Evolutionary conservation across 768 basidiomycete genomes (phyloP).

Genomic region (Boletus reticuloceps): DNA sequence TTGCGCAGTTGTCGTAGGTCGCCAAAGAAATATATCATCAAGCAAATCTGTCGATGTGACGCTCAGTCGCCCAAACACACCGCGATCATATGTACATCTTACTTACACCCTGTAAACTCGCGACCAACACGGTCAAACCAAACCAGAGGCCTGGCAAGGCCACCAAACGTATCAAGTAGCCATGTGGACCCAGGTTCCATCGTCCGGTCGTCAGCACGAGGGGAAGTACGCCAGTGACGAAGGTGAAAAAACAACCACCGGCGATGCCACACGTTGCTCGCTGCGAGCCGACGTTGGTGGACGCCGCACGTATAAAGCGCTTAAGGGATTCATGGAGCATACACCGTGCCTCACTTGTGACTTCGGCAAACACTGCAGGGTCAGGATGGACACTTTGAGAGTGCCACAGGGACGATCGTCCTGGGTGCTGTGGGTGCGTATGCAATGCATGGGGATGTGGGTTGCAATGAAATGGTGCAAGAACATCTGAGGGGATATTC

Average conservation of each 20-base stretch:
- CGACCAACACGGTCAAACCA: conserved; percentile 58
- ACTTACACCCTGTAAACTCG: conserved; percentile 64
- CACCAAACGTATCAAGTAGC: conserved; percentile 54
- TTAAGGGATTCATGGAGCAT: conserved; percentile 63
- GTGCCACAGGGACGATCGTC: conserved; percentile 20
- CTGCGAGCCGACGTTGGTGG: conserved; percentile 65
- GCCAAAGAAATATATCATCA: conserved; percentile 78
- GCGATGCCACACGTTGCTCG: conserved; percentile 69
- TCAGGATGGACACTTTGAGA: conserved; percentile 51
- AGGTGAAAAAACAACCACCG: conserved; percentile 51
- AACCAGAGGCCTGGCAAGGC: conserved; percentile 71
- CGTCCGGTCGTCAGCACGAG: conserved; percentile 47
- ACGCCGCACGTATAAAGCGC: conserved; percentile 67
- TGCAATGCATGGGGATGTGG: conserved; percentile 31
- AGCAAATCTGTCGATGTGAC: conserved; percentile 41
- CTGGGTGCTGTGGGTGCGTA: conserved; percentile 2
- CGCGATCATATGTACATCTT: background rate
- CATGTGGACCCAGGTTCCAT: conserved; percentile 29
- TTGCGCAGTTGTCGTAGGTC: conserved; percentile 75
- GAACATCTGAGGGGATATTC: conserved; percentile 61
- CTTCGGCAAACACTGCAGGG: conserved; percentile 59
- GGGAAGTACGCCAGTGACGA: conserved; percentile 49
- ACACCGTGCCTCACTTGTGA: conserved; percentile 53
- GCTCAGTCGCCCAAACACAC: background rate
- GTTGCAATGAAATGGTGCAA: conserved; percentile 54